phyloP scores from a whole-genome alignment of 2,329 filamentous ascomycete genomes.

The Chrysoporthe deuterocubensis region DNA sequence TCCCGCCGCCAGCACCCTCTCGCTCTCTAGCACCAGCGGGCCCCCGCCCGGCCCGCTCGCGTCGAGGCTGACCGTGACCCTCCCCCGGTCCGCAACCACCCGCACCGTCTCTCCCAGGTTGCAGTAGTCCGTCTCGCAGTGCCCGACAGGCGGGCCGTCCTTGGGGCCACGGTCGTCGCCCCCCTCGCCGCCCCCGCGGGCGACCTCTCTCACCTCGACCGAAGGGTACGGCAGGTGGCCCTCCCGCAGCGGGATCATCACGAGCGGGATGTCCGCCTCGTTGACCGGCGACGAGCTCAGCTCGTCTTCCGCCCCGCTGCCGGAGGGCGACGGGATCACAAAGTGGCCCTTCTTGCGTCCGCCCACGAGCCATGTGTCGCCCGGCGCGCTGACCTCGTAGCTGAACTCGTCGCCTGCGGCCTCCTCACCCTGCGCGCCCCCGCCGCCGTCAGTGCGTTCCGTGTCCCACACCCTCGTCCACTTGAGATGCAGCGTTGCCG shows the following conservation, averaged over 20 bases:
- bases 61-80: slow-evolving; percentile 75
- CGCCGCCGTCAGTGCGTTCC: slow-evolving; percentile 38
- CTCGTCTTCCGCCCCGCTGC: slow-evolving; percentile 27
- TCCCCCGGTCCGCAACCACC: slow-evolving; percentile 71
- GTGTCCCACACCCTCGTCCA: slow-evolving; percentile 69
- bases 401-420: slow-evolving; percentile 69
- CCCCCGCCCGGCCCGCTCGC: slow-evolving; percentile 67
- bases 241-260: slow-evolving; percentile 79
- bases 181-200: slow-evolving; percentile 10
- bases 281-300: slow-evolving; percentile 49
- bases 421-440: slow-evolving; percentile 37
- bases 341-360: slow-evolving; percentile 82
- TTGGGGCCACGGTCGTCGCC: slow-evolving; percentile 28
- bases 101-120: slow-evolving; percentile 78
- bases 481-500: slow-evolving; percentile 63
- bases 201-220: slow-evolving; percentile 76
- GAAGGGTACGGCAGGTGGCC: slow-evolving; percentile 78
- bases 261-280: slow-evolving; percentile 66
- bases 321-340: slow-evolving; percentile 52
- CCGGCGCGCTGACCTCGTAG: slow-evolving; percentile 77
- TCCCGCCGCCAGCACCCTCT: slow-evolving; percentile 42
- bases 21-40: slow-evolving; percentile 68
- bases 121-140: slow-evolving; percentile 79
- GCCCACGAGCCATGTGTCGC: slow-evolving; percentile 83
- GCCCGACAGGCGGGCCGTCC: slow-evolving; percentile 39